Base-by-base conservation (phyloP, 805 yeast species). In the Spathaspora hagerdaliae region DNA sequence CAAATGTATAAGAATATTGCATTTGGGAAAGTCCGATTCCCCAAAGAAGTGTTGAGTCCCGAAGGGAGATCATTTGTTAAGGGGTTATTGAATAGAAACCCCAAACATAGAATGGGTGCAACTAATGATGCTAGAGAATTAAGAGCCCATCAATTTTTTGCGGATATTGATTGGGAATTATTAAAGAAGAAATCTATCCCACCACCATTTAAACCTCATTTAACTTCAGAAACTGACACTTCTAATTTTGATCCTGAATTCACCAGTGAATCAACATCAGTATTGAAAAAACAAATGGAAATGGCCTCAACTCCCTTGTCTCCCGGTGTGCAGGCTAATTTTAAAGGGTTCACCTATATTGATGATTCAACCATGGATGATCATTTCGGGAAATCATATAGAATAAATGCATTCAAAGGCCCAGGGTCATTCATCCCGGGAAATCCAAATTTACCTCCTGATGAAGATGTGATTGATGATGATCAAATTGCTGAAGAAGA, bases 1-100 rank as follows among this genome's bases (percentile, higher is more conserved):
- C 97, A 94, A 67, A 94, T 94, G 99, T 94, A 94, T 71, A 94
- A 92, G 71, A 94, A 94, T 69, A 94, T 94, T 71, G 99, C 98
- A 5, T 94, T 90, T 68, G 99, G 99, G 51, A 94, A 92, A 65
- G 98, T 94, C 38, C 79, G 96, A 59, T 94, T 94, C 67, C 99
- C 99, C 41, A 89, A 92, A 64, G 99, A 94, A 62, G 95, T 94
- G 24, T 73, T 94, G 47, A 85, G 96, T 40, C 79, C 88, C 5
- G 97, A 91, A 64, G 99, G 98, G 36, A 80, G 98, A 49, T 84
- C 94, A 9, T 92, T 94, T 64, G 99, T 94, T 42, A 94, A 94
- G 67, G 97, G 98, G 1, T 73, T 94, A 49, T 76, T 94, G 58
- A 94, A 94, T 68, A 81, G 99, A 67, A 94, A 94, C 67, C 99